A percentile compares a stretch with the other conserved stretches of the same genome.
Conservation (phyloP, 441 rosid genomes). For the Brassica balearica region DNA sequence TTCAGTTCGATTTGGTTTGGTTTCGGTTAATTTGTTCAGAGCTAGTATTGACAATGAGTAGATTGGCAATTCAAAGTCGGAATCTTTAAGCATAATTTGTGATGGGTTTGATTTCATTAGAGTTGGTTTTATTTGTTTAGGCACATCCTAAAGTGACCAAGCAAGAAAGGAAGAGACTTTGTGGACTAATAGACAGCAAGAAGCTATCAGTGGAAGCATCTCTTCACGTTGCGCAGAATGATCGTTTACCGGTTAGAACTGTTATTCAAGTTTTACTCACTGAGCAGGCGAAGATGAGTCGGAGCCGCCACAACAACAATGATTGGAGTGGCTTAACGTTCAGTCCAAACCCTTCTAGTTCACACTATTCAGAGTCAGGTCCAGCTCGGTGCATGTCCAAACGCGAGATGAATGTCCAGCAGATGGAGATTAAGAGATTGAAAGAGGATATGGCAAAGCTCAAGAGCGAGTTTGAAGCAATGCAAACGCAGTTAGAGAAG, state of each 20-base stretch:
- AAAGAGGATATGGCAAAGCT: constrained; percentile 72
- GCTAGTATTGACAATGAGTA: neutral
- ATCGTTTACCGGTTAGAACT: constrained; percentile 80
- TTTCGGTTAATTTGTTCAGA: neutral
- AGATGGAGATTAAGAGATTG: constrained; percentile 63
- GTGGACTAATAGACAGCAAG: constrained; percentile 68
- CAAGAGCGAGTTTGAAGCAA: constrained; percentile 57
- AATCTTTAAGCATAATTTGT: neutral
- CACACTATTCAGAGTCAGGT: constrained; percentile 47
- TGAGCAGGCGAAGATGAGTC: constrained; percentile 65
- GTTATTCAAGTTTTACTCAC: constrained; percentile 75
- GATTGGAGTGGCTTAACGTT: constrained; percentile 79
- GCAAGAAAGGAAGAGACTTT: constrained; percentile 76
- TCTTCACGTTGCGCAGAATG: constrained; percentile 80
- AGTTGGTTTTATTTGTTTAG: constrained; percentile 39
- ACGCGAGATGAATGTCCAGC: constrained; percentile 63
- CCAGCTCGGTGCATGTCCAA: constrained; percentile 63
- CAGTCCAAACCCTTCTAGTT: constrained; percentile 44
- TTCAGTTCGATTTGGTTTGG: neutral
- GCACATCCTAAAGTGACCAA: constrained; percentile 73
- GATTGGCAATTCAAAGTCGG: neutral
- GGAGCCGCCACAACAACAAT: constrained; percentile 40
- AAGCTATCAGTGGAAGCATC: constrained; percentile 83
- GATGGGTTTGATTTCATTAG: constrained; percentile 22
- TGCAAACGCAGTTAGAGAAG: constrained; percentile 73